Evolutionary conservation across 768 basidiomycete genomes (phyloP).

Genomic region (Termitomyces sp.): DNA sequence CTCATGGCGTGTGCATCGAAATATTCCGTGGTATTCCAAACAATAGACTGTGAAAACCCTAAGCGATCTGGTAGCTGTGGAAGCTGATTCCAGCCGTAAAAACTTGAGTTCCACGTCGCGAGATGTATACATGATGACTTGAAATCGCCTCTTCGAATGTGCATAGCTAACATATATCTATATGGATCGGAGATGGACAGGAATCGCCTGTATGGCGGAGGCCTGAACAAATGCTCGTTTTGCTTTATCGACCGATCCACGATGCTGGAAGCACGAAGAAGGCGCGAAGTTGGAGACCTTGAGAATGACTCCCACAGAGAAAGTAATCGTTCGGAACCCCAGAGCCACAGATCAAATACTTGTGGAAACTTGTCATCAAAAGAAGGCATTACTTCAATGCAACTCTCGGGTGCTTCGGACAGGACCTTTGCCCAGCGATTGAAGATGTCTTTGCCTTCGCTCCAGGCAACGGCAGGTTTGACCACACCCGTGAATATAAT

Average conservation of each 20-base stretch:
- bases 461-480: constrained; percentile 27
- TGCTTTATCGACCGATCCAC: constrained; percentile 29
- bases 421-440: constrained; percentile 34
- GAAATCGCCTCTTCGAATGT: constrained; percentile 36
- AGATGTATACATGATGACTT: constrained; percentile 25
- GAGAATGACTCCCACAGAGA: constrained; percentile 27
- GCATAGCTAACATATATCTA: constrained; percentile 32
- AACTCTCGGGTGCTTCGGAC: constrained; percentile 33
- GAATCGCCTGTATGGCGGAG: constrained; percentile 10
- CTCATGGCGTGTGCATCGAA: constrained; percentile 21
- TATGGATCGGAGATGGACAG: constrained; percentile 23
- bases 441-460: constrained; percentile 30
- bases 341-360: constrained; percentile 29
- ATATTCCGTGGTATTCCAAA: constrained; percentile 19
- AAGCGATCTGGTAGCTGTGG: constrained; percentile 28
- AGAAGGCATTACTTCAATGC: constrained; percentile 33
- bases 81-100: constrained; percentile 31
- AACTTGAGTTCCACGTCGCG: constrained; percentile 25
- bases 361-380: constrained; percentile 27
- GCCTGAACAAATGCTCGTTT: constrained; percentile 28
- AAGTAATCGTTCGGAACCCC: constrained; percentile 27
- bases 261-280: constrained; percentile 27
- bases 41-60: constrained; percentile 16
- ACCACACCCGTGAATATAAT: constrained; percentile 33
- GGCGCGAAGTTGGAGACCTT: constrained; percentile 25